Base-by-base conservation (phyloP, 2,329 filamentous ascomycete species). In the Zymoseptoria crescenta region DNA sequence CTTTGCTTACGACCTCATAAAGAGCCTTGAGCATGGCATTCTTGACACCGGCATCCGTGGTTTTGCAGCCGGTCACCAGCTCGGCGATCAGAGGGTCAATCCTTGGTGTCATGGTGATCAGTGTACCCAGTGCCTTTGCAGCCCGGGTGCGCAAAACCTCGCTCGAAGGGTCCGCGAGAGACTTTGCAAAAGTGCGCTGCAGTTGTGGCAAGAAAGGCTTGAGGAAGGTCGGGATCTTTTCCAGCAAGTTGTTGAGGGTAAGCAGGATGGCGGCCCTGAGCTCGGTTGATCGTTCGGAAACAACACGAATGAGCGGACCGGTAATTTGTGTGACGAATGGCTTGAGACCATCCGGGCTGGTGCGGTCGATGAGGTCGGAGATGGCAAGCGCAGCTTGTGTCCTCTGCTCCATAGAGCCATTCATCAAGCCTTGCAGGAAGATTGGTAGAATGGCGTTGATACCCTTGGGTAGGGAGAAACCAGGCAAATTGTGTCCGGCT, bases 261-360 rank as follows among this genome's bases (percentile, higher is more conserved):
- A 95, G 82, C 62, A 99, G 80, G 72, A 99, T 96, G 49, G 94
- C 94, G 61, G 90, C 88, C 77, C 96, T 97, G 74, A 99, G 91
- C 55, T 99, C 95, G 2, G 91, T 91, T 2, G 94, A 96, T 63
- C 93, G 86, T 74, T 99, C 94, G 4, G 94, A 96, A 19, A 99
- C 92, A 21, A 97, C 93, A 82, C 94, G 89, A 74, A 99, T 99
- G 56, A 99, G 83, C 21, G 95, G 94, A 72, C 94, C 94, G 4
- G 95, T 97, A 67, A 99, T 96, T 71, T 96, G 92, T 29, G 93
- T 96, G 61, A 99, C 94, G 69, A 95, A 97, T 7, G 92, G 91
- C 75, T 94, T 95, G 63, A 99, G 80, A 20, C 92, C 87, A 60
- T 91, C 87, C 65, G 91, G 85, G 73, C 87, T 93, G 27, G 94